Evolutionary conservation across 257 asterid species (phyloP).

Genomic region (Solanum chilense): DNA sequence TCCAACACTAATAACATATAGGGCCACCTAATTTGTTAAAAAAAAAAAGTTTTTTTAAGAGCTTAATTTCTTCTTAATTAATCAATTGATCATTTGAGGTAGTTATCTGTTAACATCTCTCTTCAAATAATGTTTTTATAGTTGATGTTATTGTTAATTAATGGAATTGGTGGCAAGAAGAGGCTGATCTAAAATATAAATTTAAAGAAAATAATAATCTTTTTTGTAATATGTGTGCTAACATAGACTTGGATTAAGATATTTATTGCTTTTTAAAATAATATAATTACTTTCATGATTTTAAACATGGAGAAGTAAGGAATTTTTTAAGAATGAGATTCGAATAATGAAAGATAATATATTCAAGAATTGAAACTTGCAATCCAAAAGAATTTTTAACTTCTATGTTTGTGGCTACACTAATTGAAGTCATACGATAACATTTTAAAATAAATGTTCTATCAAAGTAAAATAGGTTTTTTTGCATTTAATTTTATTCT

Average conservation of each 20-base stretch:
- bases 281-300: background rate
- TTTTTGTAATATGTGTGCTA: background rate
- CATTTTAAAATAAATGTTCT: background rate
- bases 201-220: background rate
- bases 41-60: background rate
- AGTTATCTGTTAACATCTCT: background rate
- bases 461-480: background rate
- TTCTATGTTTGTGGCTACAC: background rate
- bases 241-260: background rate
- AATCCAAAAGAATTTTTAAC: background rate
- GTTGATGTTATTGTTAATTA: background rate
- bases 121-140: background rate
- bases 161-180: background rate
- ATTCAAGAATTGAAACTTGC: background rate
- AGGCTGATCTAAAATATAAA: background rate
- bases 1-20: slow-evolving; percentile 7
- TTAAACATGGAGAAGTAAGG: background rate
- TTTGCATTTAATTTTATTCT: no score
- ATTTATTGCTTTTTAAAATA: background rate
- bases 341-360: background rate
- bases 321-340: background rate
- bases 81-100: background rate
- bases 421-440: background rate
- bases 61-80: background rate
- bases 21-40: background rate